These are phyloP conservation scores for Acanthochlamys bracteata DNA, from an alignment of 106 monocot species.

Conservation along the genomic window DNA sequence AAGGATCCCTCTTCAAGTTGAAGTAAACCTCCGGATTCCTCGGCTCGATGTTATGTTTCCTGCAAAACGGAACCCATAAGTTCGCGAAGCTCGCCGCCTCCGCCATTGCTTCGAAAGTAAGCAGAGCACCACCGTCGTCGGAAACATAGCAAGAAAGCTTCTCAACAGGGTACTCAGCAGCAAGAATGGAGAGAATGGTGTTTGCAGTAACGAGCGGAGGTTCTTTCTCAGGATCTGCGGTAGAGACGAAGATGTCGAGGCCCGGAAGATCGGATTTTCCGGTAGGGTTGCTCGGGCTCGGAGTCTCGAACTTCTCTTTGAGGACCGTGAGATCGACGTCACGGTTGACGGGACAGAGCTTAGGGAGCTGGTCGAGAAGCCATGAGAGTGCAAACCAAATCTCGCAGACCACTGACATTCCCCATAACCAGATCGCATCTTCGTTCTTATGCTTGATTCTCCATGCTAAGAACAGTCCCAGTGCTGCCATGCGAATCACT, in stretches of 20 bases:
- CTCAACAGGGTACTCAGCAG: slow-evolving; percentile 85
- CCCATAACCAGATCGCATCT: slow-evolving; percentile 92
- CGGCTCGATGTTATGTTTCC: slow-evolving; percentile 79
- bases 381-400: slow-evolving; percentile 94
- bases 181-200: slow-evolving; percentile 85
- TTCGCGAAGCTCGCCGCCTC: slow-evolving; percentile 81
- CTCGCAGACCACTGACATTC: slow-evolving; percentile 84
- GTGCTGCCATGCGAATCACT: slow-evolving; percentile 46
- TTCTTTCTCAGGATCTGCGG: slow-evolving; percentile 91
- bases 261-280: slow-evolving; percentile 94
- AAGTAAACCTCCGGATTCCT: slow-evolving; percentile 92
- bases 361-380: slow-evolving; percentile 76
- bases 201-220: slow-evolving; percentile 82
- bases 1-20: slow-evolving; percentile 58
- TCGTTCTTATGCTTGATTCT: slow-evolving; percentile 60
- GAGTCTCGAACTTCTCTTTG: slow-evolving; percentile 77
- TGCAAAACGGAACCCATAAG: slow-evolving; percentile 83
- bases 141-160: slow-evolving; percentile 91
- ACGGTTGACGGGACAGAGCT: slow-evolving; percentile 70
- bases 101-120: slow-evolving; percentile 89
- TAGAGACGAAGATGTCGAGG: slow-evolving; percentile 82
- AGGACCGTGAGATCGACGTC: slow-evolving; percentile 61
- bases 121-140: slow-evolving; percentile 86
- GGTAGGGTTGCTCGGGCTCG: slow-evolving; percentile 30
- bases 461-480: slow-evolving; percentile 69